A percentile compares a stretch with the other conserved stretches of the same genome.
Evolutionary conservation across 768 basidiomycete genomes (phyloP).

Genomic region (Bullera alba): DNA sequence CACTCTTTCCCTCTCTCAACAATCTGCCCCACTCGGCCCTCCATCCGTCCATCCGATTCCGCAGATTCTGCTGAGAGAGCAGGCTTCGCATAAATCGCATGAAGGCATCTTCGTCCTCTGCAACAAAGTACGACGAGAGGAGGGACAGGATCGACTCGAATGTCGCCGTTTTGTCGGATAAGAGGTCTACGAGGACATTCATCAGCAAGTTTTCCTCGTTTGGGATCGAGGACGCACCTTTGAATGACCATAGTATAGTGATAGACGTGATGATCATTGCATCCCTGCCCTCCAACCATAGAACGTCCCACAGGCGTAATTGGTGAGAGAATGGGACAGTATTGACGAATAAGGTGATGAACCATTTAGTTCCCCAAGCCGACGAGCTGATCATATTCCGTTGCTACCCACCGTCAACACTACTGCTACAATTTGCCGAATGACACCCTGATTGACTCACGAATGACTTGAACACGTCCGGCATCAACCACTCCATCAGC

Average conservation of each 20-base stretch:
- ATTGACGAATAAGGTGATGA: conserved; percentile 94
- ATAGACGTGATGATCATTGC: conserved; percentile 76
- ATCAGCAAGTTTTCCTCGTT: not conserved
- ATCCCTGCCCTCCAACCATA: conserved; percentile 83
- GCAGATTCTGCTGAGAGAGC: conserved; percentile 59
- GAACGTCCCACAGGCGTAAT: conserved; percentile 88
- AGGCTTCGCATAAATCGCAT: conserved; percentile 70
- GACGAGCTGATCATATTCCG: conserved; percentile 86
- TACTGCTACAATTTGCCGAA: not conserved
- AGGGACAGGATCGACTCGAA: conserved; percentile 90
- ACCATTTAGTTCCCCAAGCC: conserved; percentile 98
- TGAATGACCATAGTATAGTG: conserved; percentile 83
- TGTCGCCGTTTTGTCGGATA: conserved; percentile 65
- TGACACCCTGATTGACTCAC: conserved; percentile 42
- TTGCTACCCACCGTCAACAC: conserved; percentile 47
- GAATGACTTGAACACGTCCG: conserved; percentile 77
- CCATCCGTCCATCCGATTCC: conserved; percentile 67
- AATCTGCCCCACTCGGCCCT: conserved; percentile 65
- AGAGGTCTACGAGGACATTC: conserved; percentile 58
- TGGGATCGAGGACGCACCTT: conserved; percentile 53
- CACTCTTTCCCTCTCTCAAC: conserved; percentile 44
- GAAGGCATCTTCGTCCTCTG: conserved; percentile 77
- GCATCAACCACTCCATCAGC: conserved; percentile 78
- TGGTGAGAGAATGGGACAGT: conserved; percentile 93
- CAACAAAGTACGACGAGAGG: conserved; percentile 88